Evolutionary conservation across 768 basidiomycete genomes (phyloP), one percentile per base, ranked within the genome.

Genomic region (Tulasnella sp.): DNA sequence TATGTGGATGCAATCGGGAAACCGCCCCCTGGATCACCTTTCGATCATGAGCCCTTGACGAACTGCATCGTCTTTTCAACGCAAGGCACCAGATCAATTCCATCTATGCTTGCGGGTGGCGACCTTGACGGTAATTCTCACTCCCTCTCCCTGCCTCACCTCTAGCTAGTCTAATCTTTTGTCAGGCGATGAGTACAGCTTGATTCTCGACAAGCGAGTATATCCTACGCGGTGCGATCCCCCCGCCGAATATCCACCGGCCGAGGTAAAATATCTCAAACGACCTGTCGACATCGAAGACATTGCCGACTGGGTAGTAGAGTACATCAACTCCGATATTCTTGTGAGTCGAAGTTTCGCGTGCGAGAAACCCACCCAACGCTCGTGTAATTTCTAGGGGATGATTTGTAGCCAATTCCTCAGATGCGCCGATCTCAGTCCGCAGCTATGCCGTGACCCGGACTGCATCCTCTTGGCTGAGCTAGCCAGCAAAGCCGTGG

Each of bases 311-410:
- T 91, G 90, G 76, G 84, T 91, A 1, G 83, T 87, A 68, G 87
- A 90, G 71, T 90, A 87, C 73, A 88, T 90, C 72, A 86, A 81
- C 76, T 87, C 84, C 52, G 88, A 91, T 75, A 85, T 92, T 32
- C 80, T 91, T 16, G 89, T 2, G 88, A 84, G 72, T 89, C 88
- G 87, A 14, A 17, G 32, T 29, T 16, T n/a, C 12, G 6, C 34
- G 35, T 37, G 29, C n/a, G 34, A 39, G 32, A 22, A 12, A 19
- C 62, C 39, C 36, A n/a, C n/a, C n/a, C n/a, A 7, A n/a, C 17
- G 35, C 11, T 62, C 16, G n/a, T 19, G 12, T 26, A n/a, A 39
- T 63, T 35, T 73, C 11, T 29, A 74, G 69, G 67, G 67, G 5
- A 11, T 71, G 11, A 35, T 72, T 37, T 16, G 62, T 34, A 12